Evolutionary conservation across 768 basidiomycete genomes (phyloP).

Genomic region (Amanita inopinata): DNA sequence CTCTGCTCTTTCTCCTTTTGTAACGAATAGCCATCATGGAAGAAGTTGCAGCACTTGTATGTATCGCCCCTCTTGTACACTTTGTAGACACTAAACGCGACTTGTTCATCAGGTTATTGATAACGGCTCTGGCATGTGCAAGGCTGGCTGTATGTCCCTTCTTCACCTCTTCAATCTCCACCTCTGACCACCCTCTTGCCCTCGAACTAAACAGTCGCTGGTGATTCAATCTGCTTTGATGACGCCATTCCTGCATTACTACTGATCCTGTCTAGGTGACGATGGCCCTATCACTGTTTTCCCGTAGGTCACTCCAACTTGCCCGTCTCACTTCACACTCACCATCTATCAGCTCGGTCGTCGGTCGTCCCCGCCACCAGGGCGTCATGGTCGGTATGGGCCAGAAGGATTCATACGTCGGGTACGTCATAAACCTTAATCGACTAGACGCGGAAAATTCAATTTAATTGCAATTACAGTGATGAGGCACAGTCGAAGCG

Average conservation of each 20-base stretch:
- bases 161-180: background rate
- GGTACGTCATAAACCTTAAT: conserved; percentile 36
- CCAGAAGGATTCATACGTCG: conserved; percentile 93
- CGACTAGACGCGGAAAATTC: background rate
- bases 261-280: conserved; percentile 49
- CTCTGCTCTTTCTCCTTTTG: conserved; percentile 12
- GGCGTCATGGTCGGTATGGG: conserved; percentile 98
- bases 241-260: conserved; percentile 11
- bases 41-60: conserved; percentile 38
- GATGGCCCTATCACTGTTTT: conserved; percentile 91
- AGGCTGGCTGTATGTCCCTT: conserved; percentile 84
- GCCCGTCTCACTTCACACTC: background rate
- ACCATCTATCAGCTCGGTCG: conserved; percentile 57
- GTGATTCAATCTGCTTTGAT: conserved; percentile 24
- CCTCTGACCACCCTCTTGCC: conserved; percentile 12
- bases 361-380: conserved; percentile 89
- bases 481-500: conserved; percentile 93
- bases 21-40: conserved; percentile 35
- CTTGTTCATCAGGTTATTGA: conserved; percentile 57
- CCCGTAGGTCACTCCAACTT: conserved; percentile 59
- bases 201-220: conserved; percentile 50
- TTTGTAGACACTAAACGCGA: background rate
- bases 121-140: conserved; percentile 99
- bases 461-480: conserved; percentile 29
- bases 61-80: conserved; percentile 43